Evolutionary conservation across 2,329 filamentous ascomycete species (phyloP), one percentile per base, ranked within the genome.

Genomic region (Pezicula neosporulosa): DNA sequence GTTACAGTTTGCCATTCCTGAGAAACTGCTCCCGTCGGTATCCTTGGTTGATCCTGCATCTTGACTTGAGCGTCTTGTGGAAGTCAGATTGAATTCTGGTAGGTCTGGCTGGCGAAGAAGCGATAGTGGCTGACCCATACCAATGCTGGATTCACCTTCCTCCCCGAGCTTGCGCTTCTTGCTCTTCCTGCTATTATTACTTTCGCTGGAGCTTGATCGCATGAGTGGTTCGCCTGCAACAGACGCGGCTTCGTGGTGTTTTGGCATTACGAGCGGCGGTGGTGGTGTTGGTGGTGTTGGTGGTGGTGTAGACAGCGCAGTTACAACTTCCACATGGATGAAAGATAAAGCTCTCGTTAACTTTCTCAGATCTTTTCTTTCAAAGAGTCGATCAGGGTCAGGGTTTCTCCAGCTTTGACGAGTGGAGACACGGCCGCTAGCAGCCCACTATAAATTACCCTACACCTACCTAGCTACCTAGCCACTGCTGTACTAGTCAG

Each of bases 1-100:
- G 62, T 54, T 36, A 83, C 76, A 16, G 75, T 77, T 62, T 82
- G 72, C 82, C 82, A 85, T 42, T 73, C 77, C 48, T 56, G 49
- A 2, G 50, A 48, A 48, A 3, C 44, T 49, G 13, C 36, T 21
- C 15, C 21, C 48, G 16, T 56, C 52, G 16, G 50, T 54, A 15
- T 54, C 38, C 19, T 52, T 49, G 9, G 19, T 45, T 15, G 50
- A 48, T 43, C 41, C 52, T 13, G 48, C 48, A 46, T 60, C 59
- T 39, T 54, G 49, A 49, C 55, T 59, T 16, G 51, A 18, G 35
- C 47, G 48, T 41, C 55, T 62, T 54, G 51, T 47, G 49, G 58
- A 56, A 49, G 59, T 66, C 51, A 68, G 55, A 57, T 60, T 66
- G 52, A 68, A 68, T 55, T 63, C 59, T 56, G 66, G 66, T 21